Base-by-base conservation (phyloP, 805 yeast genomes). In the Candida odintsovae region DNA sequence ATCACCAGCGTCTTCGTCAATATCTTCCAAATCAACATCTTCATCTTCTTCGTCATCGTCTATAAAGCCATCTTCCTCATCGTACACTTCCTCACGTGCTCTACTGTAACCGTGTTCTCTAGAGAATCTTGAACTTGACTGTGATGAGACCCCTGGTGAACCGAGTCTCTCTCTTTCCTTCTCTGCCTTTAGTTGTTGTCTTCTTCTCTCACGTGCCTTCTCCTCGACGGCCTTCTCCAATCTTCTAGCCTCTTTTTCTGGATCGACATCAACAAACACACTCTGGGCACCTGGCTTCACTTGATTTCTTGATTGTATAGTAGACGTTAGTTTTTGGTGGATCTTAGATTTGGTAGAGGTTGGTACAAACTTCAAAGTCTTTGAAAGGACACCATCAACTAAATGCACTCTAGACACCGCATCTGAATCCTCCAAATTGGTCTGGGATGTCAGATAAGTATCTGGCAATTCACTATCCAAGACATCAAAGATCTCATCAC, bases 331-430 rank as follows among this genome's bases (percentile, higher is more conserved):
- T 59, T 82, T 79, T 55, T 78, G 75, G 64, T 92, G 98, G 3
- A 95, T 84, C 44, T 78, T 77, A 2, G 97, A 88, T 40, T 78
- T 75, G n/a, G 95, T 88, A 0, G 97, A 89, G 0, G 97, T 82
- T 16, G 99, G 99, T 43, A 90, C 78, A 46, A 94, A 78, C 62
- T 83, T 84, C 58, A 88, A 75, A 2, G 80, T 65, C 56, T 85
- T 81, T 41, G 71, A 74, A 46, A 94, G 69, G 20, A 78, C 67
- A n/a, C 83, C 74, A 43, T 86, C 81, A 19, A 86, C 47, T 25
- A 58, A 31, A 36, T 49, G 51, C 3, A 56, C 20, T 4, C 36
- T 26, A 0, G 59, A 43, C 16, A 40, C 44, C n/a, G 49, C 49
- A 25, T 39, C 33, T 9, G 28, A 13, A 46, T 83, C 84, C 58